Evolutionary conservation across 257 asterid genomes (phyloP), one percentile per base, ranked within the genome.

Genomic region (Solanum chaucha): DNA sequence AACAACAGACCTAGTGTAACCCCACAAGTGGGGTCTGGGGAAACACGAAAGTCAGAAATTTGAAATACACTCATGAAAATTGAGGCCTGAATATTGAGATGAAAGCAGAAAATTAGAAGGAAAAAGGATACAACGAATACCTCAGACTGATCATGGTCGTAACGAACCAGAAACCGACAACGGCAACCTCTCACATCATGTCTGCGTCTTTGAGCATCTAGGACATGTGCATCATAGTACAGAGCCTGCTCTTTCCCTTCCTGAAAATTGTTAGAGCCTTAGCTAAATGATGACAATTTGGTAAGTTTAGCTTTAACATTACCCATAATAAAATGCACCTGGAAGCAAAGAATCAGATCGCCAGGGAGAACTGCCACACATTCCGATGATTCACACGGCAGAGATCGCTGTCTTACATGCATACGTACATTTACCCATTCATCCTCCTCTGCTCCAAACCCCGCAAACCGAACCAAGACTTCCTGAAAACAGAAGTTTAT

Each of bases 171-270:
- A 89, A 95, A 97, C 89, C 99, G 94, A 92, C 99, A 97, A 51
- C 99, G 99, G 83, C 99, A 96, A 61, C 99, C 99, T 89, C 99
- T 90, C 82, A 91, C 95, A 59, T 97, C 99, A 84, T 97, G 99
- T 92, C 99, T 93, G 89, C 99, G 97, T 92, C 98, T 93, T 88
- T 96, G 98, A 71, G 99, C 97, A 91, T 94, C 96, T 73, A 96
- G 96, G 89, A 96, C 98, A 88, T 93, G 99, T 22, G 99, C 99
- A 91, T 97, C 99, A 67, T 92, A 97, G 92, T 97, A 97, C 84
- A 97, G 92, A 86, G 99, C 99, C 92, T 96, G 99, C 84, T 97
- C 99, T 93, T 95, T 97, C 55, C 99, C 99, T 93, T 97, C 99
- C 99, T 97, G 88, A 32, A 90, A 74, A 86, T 59, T 65, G 86